phyloP scores from a whole-genome alignment of 2,329 filamentous ascomycete genomes.

The Colletotrichum truncatum region DNA sequence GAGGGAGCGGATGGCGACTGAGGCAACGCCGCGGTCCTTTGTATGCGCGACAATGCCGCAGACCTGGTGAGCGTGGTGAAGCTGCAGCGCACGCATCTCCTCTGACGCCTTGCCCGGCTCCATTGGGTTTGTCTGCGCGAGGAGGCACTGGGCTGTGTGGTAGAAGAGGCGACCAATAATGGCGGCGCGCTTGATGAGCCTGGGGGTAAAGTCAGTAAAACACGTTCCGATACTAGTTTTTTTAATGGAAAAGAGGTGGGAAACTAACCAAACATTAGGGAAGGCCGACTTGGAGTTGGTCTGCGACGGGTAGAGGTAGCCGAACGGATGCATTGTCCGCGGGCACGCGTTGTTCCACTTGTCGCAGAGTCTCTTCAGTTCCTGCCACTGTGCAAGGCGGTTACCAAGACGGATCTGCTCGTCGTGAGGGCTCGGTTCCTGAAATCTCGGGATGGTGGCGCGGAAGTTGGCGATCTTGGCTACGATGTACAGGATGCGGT shows the following conservation, averaged over 20 bases:
- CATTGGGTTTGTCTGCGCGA: conserved; percentile 82
- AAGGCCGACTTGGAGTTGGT: conserved; percentile 78
- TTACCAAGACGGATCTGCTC: conserved; percentile 72
- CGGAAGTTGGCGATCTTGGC: conserved; percentile 90
- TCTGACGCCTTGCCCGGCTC: conserved; percentile 65
- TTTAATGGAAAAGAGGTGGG: background rate
- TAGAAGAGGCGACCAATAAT: conserved; percentile 88
- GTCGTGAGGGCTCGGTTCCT: conserved; percentile 67
- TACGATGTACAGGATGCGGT: conserved; percentile 88
- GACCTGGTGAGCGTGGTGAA: conserved; percentile 82
- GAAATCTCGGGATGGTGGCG: conserved; percentile 70
- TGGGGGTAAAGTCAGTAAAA: conserved; percentile 41
- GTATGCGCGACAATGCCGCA: conserved; percentile 90
- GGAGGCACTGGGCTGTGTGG: conserved; percentile 83
- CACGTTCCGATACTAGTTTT: background rate
- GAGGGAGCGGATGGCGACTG: conserved; percentile 81
- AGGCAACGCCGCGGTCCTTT: conserved; percentile 81
- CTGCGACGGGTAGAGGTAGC: conserved; percentile 75
- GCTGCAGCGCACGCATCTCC: conserved; percentile 76
- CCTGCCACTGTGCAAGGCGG: conserved; percentile 79
- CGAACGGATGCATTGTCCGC: conserved; percentile 86
- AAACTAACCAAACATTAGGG: conserved; percentile 81
- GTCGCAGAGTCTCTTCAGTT: conserved; percentile 83
- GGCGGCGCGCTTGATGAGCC: conserved; percentile 84
- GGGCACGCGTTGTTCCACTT: conserved; percentile 83